These are phyloP conservation scores for Parascedosporium putredinis DNA, from an alignment of 2,329 filamentous ascomycete species.

Conservation along the genomic window DNA sequence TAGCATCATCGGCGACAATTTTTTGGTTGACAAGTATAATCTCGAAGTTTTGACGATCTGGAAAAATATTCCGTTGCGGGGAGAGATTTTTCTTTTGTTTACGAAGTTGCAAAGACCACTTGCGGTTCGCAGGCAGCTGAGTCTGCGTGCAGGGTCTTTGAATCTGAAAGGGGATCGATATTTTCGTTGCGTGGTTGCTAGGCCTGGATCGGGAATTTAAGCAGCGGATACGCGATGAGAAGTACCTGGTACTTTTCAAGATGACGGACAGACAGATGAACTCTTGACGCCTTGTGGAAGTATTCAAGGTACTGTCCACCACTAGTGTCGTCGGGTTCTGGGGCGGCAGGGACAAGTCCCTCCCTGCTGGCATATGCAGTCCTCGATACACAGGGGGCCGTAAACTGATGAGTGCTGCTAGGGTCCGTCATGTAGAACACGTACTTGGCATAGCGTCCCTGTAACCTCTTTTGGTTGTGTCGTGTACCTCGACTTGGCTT, in stretches of 20 bases:
- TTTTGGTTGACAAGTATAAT: not conserved
- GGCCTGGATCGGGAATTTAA: constrained; percentile 1
- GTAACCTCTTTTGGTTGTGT: not conserved
- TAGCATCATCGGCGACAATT: no score
- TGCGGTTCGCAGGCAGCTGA: no score
- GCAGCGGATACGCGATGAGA: not conserved
- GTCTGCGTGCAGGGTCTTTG: no score
- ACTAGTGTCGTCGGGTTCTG: not conserved
- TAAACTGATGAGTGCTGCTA: no score
- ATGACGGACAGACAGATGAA: constrained; percentile 1
- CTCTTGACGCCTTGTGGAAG: not conserved
- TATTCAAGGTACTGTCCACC: not conserved
- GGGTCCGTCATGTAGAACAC: no score
- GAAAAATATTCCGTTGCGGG: no score
- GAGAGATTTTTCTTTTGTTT: not conserved
- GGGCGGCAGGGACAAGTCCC: not conserved
- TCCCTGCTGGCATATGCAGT: not conserved
- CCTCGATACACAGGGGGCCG: no score
- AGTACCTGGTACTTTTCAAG: not conserved
- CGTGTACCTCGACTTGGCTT: not conserved
- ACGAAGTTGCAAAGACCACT: no score
- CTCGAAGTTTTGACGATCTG: no score
- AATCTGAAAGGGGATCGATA: not conserved
- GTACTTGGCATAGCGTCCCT: not conserved
- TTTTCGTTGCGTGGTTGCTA: not conserved